A percentile compares a stretch with the other conserved stretches of the same genome.
Conservation (phyloP, 2,329 filamentous ascomycete genomes). For the Trichoderma sp. region DNA sequence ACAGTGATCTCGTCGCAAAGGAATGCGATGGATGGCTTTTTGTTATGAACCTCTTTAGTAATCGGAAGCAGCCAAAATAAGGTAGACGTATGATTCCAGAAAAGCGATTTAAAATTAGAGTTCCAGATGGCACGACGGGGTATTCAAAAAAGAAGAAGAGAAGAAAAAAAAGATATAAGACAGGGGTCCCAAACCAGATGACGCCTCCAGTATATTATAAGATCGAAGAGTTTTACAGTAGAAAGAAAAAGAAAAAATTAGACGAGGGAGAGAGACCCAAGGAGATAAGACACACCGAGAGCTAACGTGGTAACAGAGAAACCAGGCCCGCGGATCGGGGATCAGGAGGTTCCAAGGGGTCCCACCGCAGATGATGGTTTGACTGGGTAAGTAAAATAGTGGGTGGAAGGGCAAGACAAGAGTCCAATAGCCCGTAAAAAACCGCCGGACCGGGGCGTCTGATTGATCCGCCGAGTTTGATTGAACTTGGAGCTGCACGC, state of each 20-base stretch:
- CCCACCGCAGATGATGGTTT: background rate
- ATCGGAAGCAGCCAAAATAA: background rate
- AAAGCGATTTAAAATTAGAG: background rate
- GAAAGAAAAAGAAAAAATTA: background rate
- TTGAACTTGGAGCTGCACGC: background rate
- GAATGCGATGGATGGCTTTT: background rate
- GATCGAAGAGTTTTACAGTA: background rate
- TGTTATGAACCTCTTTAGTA: background rate
- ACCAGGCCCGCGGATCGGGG: conserved; percentile 13
- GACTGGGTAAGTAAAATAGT: too few species aligned
- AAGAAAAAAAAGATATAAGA: background rate
- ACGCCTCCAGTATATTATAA: background rate
- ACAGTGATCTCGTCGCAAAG: background rate
- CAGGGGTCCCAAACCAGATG: background rate
- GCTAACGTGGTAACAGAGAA: background rate
- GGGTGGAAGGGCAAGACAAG: background rate
- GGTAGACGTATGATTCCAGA: background rate
- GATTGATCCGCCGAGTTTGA: background rate
- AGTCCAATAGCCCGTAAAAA: background rate
- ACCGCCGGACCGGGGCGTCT: background rate
- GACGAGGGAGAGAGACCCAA: background rate
- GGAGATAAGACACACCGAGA: background rate
- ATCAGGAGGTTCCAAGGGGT: conserved; percentile 6
- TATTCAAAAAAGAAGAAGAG: background rate
- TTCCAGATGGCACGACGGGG: background rate